Evolutionary conservation across 1,139 yeast species (phyloP), one percentile per base, ranked within the genome.

Genomic region (Eremothecium cymbalariae): DNA sequence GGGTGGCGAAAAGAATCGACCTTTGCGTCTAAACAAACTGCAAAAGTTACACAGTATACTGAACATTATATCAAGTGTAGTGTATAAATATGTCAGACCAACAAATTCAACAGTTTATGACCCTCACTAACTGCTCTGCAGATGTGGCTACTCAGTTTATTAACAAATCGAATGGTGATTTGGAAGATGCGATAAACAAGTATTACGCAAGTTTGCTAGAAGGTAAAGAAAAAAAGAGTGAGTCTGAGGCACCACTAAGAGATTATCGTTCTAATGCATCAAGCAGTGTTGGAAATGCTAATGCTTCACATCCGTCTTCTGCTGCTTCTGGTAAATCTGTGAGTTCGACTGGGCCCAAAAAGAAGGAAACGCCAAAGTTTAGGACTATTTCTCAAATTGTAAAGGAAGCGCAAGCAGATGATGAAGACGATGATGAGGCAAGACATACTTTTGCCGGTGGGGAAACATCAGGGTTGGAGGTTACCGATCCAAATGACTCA

Each of bases 391-490:
- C 71, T 38, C 79, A 76, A 45, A 63, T 79, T 52, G 65, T 67
- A 9, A 55, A 56, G 34, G 55, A 49, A 15, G 52, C 55, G 8
- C 30, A 27, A 16, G 61, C 53, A 14, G 69, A 64, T 18, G 77
- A 68, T 25, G 74, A 68, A 16, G 78, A 72, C 26, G 83, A 77
- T 36, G 83, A 74, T 39, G 75, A 77, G 33, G 73, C 77, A 12
- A 74, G 76, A 44, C 72, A 78, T 46, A 77, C 85, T 46, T 74
- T 83, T 57, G 94, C 90, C 50, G 90, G 97, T 3, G 98, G 95
- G 37, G 95, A 88, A 56, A 88, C 88, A 51, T 84, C 95, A 2
- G 97, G 82, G 1, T 66, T 90, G 46, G 94, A 90, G 46, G 96
- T 90, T 8, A 94, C 93, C 54, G 88, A 88, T 54, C 97, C 97